Conservation (phyloP, 257 asterid species). For the Solanum lycopersicoides region DNA sequence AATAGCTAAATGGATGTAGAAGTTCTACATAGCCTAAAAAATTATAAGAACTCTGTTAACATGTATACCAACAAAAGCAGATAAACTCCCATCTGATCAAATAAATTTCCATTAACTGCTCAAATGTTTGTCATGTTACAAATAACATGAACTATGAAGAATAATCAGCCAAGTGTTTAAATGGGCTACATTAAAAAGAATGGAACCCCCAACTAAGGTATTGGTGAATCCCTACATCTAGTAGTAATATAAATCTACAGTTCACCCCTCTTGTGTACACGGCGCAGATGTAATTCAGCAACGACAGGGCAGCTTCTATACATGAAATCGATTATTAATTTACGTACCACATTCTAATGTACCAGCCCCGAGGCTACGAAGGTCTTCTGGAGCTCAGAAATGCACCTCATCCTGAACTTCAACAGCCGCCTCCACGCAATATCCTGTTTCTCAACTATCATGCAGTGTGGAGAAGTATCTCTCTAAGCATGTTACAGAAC, state of each 20-base stretch:
- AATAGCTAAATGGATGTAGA: background rate
- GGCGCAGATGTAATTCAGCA: constrained; percentile 22
- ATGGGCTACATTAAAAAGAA: background rate
- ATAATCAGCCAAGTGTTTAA: background rate
- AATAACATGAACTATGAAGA: background rate
- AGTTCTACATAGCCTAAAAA: background rate
- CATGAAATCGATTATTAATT: constrained; percentile 35
- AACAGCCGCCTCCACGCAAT: constrained; percentile 15
- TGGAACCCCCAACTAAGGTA: background rate
- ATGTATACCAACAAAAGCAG: background rate
- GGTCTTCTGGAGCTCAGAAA: background rate
- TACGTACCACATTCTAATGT: background rate
- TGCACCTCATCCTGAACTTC: constrained; percentile 12
- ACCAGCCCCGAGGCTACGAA: background rate
- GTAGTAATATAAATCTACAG: constrained; percentile 22
- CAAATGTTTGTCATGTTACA: background rate
- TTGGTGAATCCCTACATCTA: background rate
- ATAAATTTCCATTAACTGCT: background rate
- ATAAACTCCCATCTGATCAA: background rate
- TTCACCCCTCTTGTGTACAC: constrained; percentile 30
- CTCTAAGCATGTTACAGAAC: constrained; percentile 7
- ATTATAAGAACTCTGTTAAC: background rate
- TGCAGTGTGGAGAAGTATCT: constrained; percentile 7
- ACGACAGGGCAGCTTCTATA: constrained; percentile 46
- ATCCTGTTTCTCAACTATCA: constrained; percentile 9